Percentiles rank a stretch among this genome's conserved stretches.
phyloP scores from a whole-genome alignment of 257 asterid genomes.

The Jaltomata sinuosa region DNA sequence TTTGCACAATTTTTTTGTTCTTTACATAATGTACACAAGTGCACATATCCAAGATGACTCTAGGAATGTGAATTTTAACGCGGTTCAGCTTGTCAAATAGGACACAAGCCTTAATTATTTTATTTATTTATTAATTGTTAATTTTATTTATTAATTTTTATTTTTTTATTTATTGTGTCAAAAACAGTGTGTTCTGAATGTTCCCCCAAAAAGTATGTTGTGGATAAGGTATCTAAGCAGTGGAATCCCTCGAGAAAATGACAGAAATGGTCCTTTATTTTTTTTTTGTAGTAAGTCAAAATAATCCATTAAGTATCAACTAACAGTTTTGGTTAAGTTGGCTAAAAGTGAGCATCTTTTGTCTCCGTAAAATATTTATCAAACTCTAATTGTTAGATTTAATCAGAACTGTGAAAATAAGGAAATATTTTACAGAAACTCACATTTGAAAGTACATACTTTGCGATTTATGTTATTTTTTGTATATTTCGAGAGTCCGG shows the following conservation, averaged over 20 bases:
- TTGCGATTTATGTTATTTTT: not conserved
- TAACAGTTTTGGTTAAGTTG: not conserved
- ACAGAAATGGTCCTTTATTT: not conserved
- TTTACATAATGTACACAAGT: not conserved
- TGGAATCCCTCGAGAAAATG: not conserved
- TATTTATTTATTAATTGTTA: too few species aligned
- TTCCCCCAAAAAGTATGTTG: too few species aligned
- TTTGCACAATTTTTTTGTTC: not conserved
- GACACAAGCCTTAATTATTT: too few species aligned
- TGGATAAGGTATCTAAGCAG: not conserved
- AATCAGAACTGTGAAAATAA: not conserved
- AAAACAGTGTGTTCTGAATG: too few species aligned
- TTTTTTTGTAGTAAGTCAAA: not conserved
- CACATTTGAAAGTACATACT: not conserved
- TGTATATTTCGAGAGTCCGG: not conserved
- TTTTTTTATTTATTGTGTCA: too few species aligned
- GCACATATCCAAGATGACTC: not conserved
- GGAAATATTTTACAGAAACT: not conserved
- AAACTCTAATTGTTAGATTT: not conserved
- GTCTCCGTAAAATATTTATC: not conserved
- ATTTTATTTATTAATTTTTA: too few species aligned
- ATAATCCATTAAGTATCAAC: not conserved
- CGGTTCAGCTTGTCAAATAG: too few species aligned
- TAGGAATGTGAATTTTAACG: too few species aligned
- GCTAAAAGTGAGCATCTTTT: not conserved